phyloP scores from a whole-genome alignment of 2,329 filamentous ascomycete genomes.

The Reticulascus tulasneorum region DNA sequence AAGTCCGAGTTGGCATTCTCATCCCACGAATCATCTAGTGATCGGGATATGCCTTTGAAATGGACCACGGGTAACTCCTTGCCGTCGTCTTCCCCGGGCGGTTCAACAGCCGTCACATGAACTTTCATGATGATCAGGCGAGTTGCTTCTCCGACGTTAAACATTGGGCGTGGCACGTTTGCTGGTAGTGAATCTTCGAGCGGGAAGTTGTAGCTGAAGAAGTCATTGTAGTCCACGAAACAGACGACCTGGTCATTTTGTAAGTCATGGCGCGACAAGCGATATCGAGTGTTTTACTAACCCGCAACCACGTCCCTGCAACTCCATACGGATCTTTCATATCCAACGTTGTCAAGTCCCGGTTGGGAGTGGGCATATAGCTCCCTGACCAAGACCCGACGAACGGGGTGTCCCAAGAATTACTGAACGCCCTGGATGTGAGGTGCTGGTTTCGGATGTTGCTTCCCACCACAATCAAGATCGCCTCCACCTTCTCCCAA shows the following conservation, averaged over 20 bases:
- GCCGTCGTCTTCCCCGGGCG: constrained; percentile 54
- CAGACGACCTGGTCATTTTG: constrained; percentile 33
- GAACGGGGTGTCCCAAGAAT: constrained; percentile 54
- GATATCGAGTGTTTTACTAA: constrained; percentile 36
- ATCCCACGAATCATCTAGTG: constrained; percentile 62
- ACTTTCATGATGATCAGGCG: constrained; percentile 68
- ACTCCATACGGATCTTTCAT: constrained; percentile 66
- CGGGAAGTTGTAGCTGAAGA: constrained; percentile 70
- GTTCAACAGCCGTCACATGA: constrained; percentile 56
- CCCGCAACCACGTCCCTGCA: constrained; percentile 67
- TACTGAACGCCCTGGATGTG: constrained; percentile 41
- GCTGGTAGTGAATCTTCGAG: constrained; percentile 32
- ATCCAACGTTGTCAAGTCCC: constrained; percentile 40
- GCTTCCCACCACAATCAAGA: constrained; percentile 64
- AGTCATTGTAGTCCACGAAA: constrained; percentile 65
- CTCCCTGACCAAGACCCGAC: constrained; percentile 50
- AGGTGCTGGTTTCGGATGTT: constrained; percentile 53
- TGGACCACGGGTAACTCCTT: constrained; percentile 60
- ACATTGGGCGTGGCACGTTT: constrained; percentile 40
- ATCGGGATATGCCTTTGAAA: constrained; percentile 60
- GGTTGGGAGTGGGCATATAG: constrained; percentile 33
- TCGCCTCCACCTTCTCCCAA: constrained; percentile 76
- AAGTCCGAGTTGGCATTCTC: constrained; percentile 65
- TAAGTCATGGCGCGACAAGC: neutral
- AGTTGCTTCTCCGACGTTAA: constrained; percentile 63